Conservation (phyloP, 2,329 filamentous ascomycete species). For the Hirsutella rhossiliensis region DNA sequence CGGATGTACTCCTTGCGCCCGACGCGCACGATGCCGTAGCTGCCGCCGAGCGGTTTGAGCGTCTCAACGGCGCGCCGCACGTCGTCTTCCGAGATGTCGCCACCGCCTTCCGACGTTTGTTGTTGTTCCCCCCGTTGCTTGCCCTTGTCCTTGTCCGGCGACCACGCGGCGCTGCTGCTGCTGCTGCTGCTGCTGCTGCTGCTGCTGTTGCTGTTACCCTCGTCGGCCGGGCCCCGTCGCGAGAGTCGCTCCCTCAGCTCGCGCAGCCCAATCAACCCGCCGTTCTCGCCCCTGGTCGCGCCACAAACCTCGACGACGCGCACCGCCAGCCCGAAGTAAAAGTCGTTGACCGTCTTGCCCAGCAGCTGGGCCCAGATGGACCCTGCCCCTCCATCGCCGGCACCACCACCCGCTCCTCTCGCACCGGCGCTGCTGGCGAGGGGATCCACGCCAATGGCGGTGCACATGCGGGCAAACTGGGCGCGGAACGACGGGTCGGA, state of each 20-base stretch:
- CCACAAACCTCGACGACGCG: slow-evolving; percentile 87
- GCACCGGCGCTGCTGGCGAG: slow-evolving; percentile 42
- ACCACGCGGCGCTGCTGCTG: too few species aligned
- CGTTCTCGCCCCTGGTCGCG: slow-evolving; percentile 78
- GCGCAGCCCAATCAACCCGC: slow-evolving; percentile 73
- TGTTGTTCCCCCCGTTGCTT: slow-evolving; percentile 17
- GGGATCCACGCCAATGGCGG: slow-evolving; percentile 91
- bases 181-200: too few species aligned
- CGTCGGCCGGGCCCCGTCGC: slow-evolving; percentile 36
- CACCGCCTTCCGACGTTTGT: slow-evolving; percentile 38
- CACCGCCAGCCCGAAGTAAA: slow-evolving; percentile 97
- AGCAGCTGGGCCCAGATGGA: slow-evolving; percentile 90
- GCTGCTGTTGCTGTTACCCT: background rate
- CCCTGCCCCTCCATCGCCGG: slow-evolving; percentile 24
- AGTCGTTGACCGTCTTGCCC: slow-evolving; percentile 87
- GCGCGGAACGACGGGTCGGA: slow-evolving; percentile 91
- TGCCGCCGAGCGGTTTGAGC: slow-evolving; percentile 74
- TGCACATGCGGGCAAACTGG: slow-evolving; percentile 97
- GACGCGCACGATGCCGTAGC: slow-evolving; percentile 74
- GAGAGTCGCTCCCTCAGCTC: slow-evolving; percentile 71
- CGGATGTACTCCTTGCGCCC: slow-evolving; percentile 80
- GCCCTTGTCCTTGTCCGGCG: slow-evolving; percentile 47
- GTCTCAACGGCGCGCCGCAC: slow-evolving; percentile 81
- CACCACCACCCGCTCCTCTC: slow-evolving; percentile 20
- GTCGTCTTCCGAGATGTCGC: slow-evolving; percentile 83